These are phyloP conservation scores for Betula pendula DNA, from an alignment of 306 rosid genomes.

Conservation along the genomic window DNA sequence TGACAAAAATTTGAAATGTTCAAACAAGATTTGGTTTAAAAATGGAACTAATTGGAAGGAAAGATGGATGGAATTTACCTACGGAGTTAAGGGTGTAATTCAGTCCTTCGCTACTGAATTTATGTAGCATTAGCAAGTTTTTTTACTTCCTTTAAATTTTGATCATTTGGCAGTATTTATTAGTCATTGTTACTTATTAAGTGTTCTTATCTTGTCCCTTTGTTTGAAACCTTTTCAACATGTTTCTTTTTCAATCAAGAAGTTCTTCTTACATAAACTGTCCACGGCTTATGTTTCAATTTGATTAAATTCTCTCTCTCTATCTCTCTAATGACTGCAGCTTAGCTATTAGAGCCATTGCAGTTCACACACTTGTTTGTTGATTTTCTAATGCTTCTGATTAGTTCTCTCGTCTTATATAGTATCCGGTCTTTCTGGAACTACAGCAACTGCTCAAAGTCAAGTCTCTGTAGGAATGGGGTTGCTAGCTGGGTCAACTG, in stretches of 20 bases:
- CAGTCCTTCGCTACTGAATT: background rate
- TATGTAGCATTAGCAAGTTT: background rate
- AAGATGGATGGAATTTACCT: background rate
- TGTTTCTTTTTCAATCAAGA: background rate
- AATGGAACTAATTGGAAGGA: background rate
- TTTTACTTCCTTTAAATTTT: background rate
- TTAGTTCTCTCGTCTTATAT: slow-evolving; percentile 4
- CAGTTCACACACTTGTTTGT: background rate
- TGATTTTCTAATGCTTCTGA: slow-evolving; percentile 3
- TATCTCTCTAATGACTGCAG: background rate
- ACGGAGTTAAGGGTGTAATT: background rate
- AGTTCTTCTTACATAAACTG: background rate
- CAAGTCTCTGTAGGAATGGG: slow-evolving; percentile 83
- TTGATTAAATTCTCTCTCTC: background rate
- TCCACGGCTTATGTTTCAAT: background rate
- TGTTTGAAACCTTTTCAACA: background rate
- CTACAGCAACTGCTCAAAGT: slow-evolving; percentile 53
- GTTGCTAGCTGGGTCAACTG: slow-evolving; percentile 71
- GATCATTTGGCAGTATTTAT: background rate
- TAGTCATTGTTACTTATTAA: background rate
- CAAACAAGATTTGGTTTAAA: background rate
- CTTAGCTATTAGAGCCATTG: background rate
- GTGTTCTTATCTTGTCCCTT: background rate
- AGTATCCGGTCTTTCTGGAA: slow-evolving; percentile 75
- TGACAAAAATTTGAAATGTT: background rate